Base-by-base conservation (phyloP, 2,329 filamentous ascomycete genomes). In the Aspergillus felis region DNA sequence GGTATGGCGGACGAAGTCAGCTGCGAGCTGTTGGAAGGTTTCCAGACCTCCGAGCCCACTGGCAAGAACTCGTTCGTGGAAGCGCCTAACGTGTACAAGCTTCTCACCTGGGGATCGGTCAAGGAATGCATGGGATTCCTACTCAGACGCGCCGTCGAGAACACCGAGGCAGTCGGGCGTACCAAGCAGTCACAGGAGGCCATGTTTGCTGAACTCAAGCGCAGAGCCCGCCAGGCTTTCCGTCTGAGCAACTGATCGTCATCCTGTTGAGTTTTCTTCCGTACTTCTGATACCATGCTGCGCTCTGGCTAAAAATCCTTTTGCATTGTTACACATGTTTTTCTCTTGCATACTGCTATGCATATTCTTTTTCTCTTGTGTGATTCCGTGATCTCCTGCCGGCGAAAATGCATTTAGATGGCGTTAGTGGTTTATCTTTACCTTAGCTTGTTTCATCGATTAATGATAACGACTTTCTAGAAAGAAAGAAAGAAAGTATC, bases 1-100 rank as follows among this genome's bases (percentile, higher is more conserved):
- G 92, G 93, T 10, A 97, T 97, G 93, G 93, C 93, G 1, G 93
- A 97, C 66, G 92, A 97, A 71, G 86, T 97, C 53, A 91, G 88
- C 57, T 82, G 82, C 63, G 78, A 80, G 41, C 71, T 87, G 1
- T 74, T 86, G 17, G 75, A 82, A 57, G 75, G 65, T 61, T 74
- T 67, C 66, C 67, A 66, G 64, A 68, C 59, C 22, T 63, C 66
- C 14, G 67, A 68, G 53, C 57, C 56, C 27, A 14, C n/a, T 24
- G 54, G 58, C 14, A 61, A 61, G 27, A 59, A 61, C 49, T 56
- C 73, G 68, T 58, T 69, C 9, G 50, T 68, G 3, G 70, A 72
- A 32, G 63, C 70, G 6, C 80, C 81, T 25, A 78, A 76, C 61
- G 82, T 84, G 4, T 84, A 81, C 71, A 87, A 87, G 74, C 81